phyloP scores from a whole-genome alignment of 345 rosid genomes.

The Arabidopsis thaliana region DNA sequence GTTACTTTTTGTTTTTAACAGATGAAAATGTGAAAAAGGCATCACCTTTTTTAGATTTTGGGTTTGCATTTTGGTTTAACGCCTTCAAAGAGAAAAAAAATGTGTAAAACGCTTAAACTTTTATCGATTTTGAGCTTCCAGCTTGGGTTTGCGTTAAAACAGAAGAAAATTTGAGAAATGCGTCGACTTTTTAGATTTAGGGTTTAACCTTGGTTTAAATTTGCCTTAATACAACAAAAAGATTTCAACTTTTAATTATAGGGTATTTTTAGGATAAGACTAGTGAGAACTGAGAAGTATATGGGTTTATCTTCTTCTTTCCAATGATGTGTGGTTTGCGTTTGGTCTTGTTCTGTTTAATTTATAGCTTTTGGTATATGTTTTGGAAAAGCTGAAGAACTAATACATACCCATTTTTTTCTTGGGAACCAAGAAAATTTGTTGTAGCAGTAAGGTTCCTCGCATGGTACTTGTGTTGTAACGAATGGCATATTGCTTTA shows the following conservation, averaged over 20 bases:
- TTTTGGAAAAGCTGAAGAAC: constrained; percentile 4
- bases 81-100: constrained; percentile 4
- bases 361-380: constrained; percentile 17
- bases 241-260: constrained; percentile 5
- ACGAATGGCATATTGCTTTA: not conserved
- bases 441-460: not conserved
- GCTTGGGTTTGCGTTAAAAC: constrained; percentile 6
- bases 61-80: not conserved
- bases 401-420: not conserved
- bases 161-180: not conserved
- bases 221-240: not conserved
- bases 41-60: not conserved
- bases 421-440: constrained; percentile 22
- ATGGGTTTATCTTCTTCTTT: not conserved
- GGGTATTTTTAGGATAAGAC: not conserved
- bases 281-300: not conserved
- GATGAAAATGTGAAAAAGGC: constrained; percentile 11
- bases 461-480: constrained; percentile 15
- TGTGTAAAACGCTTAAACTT: constrained; percentile 24
- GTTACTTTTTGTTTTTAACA: constrained; percentile 1
- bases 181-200: constrained; percentile 3
- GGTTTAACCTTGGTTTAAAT: not conserved
- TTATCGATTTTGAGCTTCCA: constrained; percentile 2
- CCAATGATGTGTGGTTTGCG: constrained; percentile 15
- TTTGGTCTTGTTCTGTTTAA: constrained; percentile 12